Base-by-base conservation (phyloP, 2,329 filamentous ascomycete species). In the Verticillium zaregamsianum region DNA sequence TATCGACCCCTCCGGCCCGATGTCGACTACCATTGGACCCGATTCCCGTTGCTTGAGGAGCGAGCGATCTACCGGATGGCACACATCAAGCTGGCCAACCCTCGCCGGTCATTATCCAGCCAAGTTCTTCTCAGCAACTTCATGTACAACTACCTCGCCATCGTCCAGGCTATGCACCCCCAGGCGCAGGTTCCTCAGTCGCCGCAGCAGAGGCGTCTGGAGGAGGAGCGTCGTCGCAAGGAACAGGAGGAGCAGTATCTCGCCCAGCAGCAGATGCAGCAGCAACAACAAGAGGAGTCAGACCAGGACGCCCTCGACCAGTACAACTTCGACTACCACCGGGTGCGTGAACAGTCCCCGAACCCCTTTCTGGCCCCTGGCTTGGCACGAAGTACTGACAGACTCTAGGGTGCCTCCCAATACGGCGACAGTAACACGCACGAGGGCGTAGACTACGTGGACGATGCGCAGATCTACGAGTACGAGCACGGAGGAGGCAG, bases 131-230 rank as follows among this genome's bases (percentile, higher is more conserved):
- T 99, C 67, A 97, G 93, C 77, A 99, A 99, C 75, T 99, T 99
- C 77, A 99, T 99, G 95, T 99, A 99, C 79, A 95, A 93, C 62
- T 99, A 99, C 74, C 85, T 99, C 66, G 95, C 95, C 65, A 99
- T 98, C 75, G 95, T 99, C 55, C 95, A 99, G 77, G 93, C 96
- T 70, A 97, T 97, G 92, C 95, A 99, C 74, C 95, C 95, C 54
- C 92, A 96, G 71, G 91, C 97, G 77, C 91, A 96, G 70, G 89
- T 96, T 54, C 92, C 92, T n/a, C 86, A 90, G 39, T 93, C 90
- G 17, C 88, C 90, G 39, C 92, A 93, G 69, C 88, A 90, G 72
- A 86, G 86, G 70, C 80, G 81, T 59, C 75, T 85, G 59, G 84
- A 87, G 64, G 83, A 86, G 60, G 83, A 84, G 66, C 77, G 80